Percentiles rank a stretch among this genome's conserved stretches.
These are phyloP conservation scores for Trichosporon sp. DNA, from an alignment of 1,284 basidiomycete species.

Conservation along the genomic window DNA sequence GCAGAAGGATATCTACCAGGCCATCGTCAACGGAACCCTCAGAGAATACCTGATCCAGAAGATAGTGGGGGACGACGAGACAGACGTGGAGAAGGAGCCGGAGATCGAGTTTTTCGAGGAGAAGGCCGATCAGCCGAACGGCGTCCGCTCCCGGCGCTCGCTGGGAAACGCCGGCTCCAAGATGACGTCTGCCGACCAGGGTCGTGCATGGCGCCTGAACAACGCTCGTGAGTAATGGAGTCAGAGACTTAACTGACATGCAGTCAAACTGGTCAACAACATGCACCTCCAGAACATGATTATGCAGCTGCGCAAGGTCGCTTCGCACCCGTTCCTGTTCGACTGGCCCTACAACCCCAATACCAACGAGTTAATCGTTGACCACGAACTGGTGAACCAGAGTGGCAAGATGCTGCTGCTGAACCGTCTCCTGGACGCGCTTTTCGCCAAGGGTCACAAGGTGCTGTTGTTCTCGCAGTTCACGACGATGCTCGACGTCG, in stretches of 20 bases:
- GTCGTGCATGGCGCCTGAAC: conserved; percentile 64
- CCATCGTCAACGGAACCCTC: conserved; percentile 69
- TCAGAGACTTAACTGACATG: conserved; percentile 8
- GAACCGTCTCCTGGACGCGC: conserved; percentile 78
- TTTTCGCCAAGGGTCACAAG: conserved; percentile 83
- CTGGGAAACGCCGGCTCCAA: conserved; percentile 51
- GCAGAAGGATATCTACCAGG: conserved; percentile 83
- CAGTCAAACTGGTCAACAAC: conserved; percentile 82
- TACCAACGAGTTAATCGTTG: conserved; percentile 65
- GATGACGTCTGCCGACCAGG: conserved; percentile 59
- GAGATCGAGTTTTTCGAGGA: conserved; percentile 30
- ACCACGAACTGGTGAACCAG: conserved; percentile 76
- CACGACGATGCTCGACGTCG: conserved; percentile 92
- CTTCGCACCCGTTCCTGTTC: conserved; percentile 91
- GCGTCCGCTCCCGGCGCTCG: conserved; percentile 36
- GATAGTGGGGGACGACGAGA: conserved; percentile 45
- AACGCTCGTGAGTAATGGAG: conserved; percentile 63
- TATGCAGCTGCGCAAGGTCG: conserved; percentile 86
- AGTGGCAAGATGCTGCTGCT: conserved; percentile 98
- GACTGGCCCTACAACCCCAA: conserved; percentile 77
- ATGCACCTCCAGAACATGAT: conserved; percentile 89
- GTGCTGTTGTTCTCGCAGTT: conserved; percentile 93
- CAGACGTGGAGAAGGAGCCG: conserved; percentile 21
- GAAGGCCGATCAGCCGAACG: conserved; percentile 28
- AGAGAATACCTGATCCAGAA: conserved; percentile 66